Evolutionary conservation across 306 rosid species (phyloP).

Genomic region (Pterocarpus macrocarpus): DNA sequence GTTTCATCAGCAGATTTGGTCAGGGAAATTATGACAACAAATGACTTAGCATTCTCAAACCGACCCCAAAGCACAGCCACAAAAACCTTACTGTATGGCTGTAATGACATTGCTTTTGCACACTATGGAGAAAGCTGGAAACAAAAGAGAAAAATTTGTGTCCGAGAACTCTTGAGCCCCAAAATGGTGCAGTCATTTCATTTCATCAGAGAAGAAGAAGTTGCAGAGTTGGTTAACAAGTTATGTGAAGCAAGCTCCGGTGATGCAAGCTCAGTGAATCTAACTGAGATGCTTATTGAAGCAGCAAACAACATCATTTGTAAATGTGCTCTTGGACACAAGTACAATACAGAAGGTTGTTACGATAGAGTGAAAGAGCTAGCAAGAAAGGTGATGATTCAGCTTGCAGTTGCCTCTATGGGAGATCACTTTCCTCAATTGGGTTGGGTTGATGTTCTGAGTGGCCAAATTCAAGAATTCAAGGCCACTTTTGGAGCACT

Average conservation of each 20-base stretch:
- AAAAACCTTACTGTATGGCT: background rate
- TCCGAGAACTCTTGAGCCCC: conserved; percentile 26
- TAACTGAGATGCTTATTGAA: conserved; percentile 20
- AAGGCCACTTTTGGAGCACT: conserved; percentile 20
- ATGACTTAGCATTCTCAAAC: conserved; percentile 11
- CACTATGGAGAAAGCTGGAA: conserved; percentile 24
- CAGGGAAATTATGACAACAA: background rate
- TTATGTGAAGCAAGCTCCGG: background rate
- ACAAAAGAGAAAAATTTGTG: conserved; percentile 36
- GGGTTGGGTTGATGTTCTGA: conserved; percentile 39
- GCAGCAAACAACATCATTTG: background rate
- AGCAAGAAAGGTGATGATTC: background rate
- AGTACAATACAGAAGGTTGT: background rate
- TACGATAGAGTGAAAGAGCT: background rate
- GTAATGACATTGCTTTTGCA: conserved; percentile 33
- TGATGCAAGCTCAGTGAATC: background rate
- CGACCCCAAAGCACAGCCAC: background rate
- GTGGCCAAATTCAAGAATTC: background rate
- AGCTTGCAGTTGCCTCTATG: background rate
- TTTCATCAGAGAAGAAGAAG: conserved; percentile 2
- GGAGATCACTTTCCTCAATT: conserved; percentile 40
- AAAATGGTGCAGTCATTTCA: conserved; percentile 32
- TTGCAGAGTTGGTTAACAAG: background rate
- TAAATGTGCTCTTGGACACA: conserved; percentile 32
- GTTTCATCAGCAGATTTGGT: conserved; percentile 42